Percentiles rank a stretch among this genome's conserved stretches.
Conservation (phyloP, 345 rosid species). For the Psidium friedrichsthalianum region DNA sequence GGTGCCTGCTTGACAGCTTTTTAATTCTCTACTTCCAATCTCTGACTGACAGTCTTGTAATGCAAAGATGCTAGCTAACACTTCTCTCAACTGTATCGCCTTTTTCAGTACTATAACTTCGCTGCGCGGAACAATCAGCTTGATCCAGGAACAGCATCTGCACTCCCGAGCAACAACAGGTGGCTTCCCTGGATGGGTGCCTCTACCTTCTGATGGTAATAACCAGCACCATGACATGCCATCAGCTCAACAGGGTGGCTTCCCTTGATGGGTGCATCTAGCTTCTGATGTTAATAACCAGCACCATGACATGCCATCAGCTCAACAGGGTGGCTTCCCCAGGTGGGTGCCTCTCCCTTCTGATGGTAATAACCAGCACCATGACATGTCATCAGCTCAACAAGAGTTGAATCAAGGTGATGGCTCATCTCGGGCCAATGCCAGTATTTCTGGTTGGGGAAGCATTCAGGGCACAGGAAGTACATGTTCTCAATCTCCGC, state of each 20-base stretch:
- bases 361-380: neutral
- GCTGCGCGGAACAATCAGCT: conserved; percentile 7
- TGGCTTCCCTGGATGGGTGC: too few species aligned
- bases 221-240: neutral
- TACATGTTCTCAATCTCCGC: neutral
- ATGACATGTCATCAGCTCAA: neutral
- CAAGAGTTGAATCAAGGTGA: neutral
- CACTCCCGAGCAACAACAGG: neutral
- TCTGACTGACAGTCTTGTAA: neutral
- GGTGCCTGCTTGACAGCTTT: neutral
- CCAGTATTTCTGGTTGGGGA: neutral
- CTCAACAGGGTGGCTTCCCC: neutral
- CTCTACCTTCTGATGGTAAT: neutral
- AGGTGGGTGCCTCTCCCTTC: neutral
- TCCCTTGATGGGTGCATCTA: too few species aligned
- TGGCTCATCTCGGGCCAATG: neutral
- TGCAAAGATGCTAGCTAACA: neutral
- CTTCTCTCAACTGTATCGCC: neutral
- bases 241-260: neutral
- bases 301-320: neutral
- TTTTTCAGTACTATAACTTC: conserved; percentile 12
- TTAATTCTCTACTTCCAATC: neutral
- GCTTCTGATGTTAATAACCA: neutral
- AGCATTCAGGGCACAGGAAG: neutral
- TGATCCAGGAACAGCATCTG: conserved; percentile 5